phyloP scores from a whole-genome alignment of 2,329 filamentous ascomycete genomes.

The Verticillium nubilum region DNA sequence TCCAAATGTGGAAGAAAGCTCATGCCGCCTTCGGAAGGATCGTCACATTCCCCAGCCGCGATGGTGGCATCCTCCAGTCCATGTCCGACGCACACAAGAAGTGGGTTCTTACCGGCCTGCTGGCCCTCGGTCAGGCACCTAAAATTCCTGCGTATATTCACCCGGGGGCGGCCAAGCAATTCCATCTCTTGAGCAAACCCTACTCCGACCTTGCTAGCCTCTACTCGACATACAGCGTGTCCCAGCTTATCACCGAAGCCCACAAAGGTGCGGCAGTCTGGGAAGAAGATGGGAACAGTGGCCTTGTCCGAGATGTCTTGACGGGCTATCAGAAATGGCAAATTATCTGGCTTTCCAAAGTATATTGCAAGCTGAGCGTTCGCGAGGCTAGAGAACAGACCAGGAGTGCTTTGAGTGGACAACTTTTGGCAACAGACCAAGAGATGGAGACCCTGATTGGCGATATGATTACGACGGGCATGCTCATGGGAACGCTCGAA shows the following conservation, averaged over 20 bases:
- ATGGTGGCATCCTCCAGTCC: conserved; percentile 62
- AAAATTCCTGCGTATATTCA: conserved; percentile 52
- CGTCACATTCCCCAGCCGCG: conserved; percentile 61
- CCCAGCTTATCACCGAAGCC: conserved; percentile 58
- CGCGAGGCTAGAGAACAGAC: conserved; percentile 46
- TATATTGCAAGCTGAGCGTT: conserved; percentile 60
- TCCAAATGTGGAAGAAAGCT: conserved; percentile 58
- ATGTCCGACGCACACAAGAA: conserved; percentile 92
- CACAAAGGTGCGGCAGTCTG: conserved; percentile 54
- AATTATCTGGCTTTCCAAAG: conserved; percentile 65
- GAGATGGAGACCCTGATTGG: conserved; percentile 42
- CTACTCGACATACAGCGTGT: conserved; percentile 53
- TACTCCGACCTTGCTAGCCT: conserved; percentile 67
- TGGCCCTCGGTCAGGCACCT: conserved; percentile 59
- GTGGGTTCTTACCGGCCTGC: conserved; percentile 73
- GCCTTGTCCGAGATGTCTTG: conserved; percentile 65
- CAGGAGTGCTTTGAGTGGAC: conserved; percentile 47
- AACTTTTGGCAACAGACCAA: conserved; percentile 31
- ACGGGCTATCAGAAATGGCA: conserved; percentile 70
- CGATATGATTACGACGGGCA: conserved; percentile 49
- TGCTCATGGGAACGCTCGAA: conserved; percentile 45
- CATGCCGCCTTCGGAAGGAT: conserved; percentile 57
- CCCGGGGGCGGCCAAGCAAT: conserved; percentile 46
- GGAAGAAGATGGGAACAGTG: conserved; percentile 65
- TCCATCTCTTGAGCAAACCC: conserved; percentile 54